Percentiles rank a stretch among this genome's conserved stretches.
Conservation (phyloP, 2,329 filamentous ascomycete species). For the Colletotrichum melonis region DNA sequence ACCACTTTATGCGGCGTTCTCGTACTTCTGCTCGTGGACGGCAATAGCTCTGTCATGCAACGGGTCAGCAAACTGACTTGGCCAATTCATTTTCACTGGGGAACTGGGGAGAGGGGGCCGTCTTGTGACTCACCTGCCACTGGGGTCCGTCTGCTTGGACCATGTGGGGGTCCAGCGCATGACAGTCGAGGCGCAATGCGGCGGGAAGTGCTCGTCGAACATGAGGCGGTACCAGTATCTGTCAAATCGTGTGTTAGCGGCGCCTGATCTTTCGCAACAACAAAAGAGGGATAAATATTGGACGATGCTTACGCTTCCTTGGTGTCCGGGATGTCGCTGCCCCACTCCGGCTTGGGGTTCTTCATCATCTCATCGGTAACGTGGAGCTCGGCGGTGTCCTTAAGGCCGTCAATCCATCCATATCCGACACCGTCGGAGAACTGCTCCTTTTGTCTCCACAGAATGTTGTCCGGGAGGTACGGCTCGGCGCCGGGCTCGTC, state of each 20-base stretch:
- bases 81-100: background rate
- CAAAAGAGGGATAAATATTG: background rate
- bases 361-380: slow-evolving; percentile 98
- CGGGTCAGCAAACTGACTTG: slow-evolving; percentile 20
- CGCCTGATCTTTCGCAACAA: background rate
- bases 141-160: slow-evolving; percentile 96
- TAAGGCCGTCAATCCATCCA: slow-evolving; percentile 97
- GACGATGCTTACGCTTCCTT: slow-evolving; percentile 81
- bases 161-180: slow-evolving; percentile 98
- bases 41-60: slow-evolving; percentile 72
- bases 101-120: background rate
- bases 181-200: slow-evolving; percentile 90
- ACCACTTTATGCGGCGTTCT: slow-evolving; percentile 54
- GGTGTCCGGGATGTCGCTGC: slow-evolving; percentile 88
- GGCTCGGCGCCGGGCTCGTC: slow-evolving; percentile 84
- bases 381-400: slow-evolving; percentile 90
- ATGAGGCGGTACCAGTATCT: slow-evolving; percentile 97
- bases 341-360: slow-evolving; percentile 98
- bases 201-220: slow-evolving; percentile 99
- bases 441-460: slow-evolving; percentile 99
- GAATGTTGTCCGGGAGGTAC: slow-evolving; percentile 95
- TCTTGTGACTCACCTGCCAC: slow-evolving; percentile 75
- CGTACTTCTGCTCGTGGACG: slow-evolving; percentile 81
- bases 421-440: slow-evolving; percentile 99
- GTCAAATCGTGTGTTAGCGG: slow-evolving; percentile 40